phyloP scores from a whole-genome alignment of 805 yeast genomes.

The Cyberlindnera sargentensis region DNA sequence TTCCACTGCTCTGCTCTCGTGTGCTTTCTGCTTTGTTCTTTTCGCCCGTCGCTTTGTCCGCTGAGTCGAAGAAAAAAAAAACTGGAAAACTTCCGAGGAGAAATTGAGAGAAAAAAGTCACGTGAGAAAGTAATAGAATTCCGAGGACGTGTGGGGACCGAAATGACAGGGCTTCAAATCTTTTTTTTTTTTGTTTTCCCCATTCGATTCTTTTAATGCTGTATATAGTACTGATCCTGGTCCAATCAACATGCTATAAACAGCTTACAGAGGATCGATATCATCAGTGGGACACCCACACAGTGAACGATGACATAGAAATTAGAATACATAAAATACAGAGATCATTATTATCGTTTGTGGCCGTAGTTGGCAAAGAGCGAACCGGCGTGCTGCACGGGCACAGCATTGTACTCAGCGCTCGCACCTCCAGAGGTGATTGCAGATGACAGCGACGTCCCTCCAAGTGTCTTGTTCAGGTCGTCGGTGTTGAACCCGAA shows the following conservation, averaged over 20 bases:
- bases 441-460: neutral
- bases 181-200: too few relatives aligned
- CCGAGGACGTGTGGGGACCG: neutral
- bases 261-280: too few relatives aligned
- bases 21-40: neutral
- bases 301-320: too few relatives aligned
- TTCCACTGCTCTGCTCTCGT: neutral
- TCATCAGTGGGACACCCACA: too few relatives aligned
- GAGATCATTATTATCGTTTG: neutral
- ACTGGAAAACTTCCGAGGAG: neutral
- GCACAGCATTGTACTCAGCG: neutral
- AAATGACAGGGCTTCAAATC: neutral
- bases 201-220: neutral
- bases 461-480: constrained; percentile 2
- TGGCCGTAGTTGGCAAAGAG: constrained; percentile 1
- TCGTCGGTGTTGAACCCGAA: constrained; percentile 71
- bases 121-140: neutral
- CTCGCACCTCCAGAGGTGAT: neutral
- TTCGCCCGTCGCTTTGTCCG: neutral
- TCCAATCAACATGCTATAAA: too few relatives aligned
- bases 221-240: too few relatives aligned
- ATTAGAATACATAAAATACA: too few relatives aligned
- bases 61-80: constrained; percentile 1
- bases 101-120: neutral
- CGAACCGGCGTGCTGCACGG: neutral